Base-by-base conservation (phyloP, 2,329 filamentous ascomycete genomes). In the Aureobasidium sp. region DNA sequence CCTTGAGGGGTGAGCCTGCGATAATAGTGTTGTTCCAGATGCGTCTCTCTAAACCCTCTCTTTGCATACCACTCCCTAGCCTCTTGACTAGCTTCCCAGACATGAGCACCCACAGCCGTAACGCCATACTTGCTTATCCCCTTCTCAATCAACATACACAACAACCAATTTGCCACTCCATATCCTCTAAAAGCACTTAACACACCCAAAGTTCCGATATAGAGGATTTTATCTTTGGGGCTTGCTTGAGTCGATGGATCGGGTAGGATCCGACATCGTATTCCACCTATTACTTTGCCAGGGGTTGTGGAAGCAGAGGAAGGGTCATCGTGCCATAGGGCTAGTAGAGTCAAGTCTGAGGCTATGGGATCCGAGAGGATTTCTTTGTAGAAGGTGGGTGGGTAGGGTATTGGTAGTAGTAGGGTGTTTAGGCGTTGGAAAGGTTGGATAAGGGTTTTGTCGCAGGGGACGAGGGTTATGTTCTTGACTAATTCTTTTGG, bases 21-120 rank as follows among this genome's bases (percentile, higher is more conserved):
- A 71, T 87, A 87, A 69, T 87, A 87, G 3, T 75, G 78, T 55
- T 81, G 76, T 47, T 85, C 78, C 57, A 78, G 73, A 2, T 75
- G 76, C 20, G 80, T 74, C 44, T 82, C 76, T 64, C 75, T 75
- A 64, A 87, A 87, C 0, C 81, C 83, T 5, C 84, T 76, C 64
- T 81, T 80, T 48, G 71, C 69, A 73, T 87, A 87, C 85, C 85
- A 87, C 52, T 78, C 76, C 65, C 85, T 67, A 0, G 78, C 85
- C 53, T 85, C 83, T 20, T 79, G 76, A 62, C 87, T 87, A 26
- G 79, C 80, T 66, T 85, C 83, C 78, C 86, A 87, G 0, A 87
- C 84, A 71, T 87, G 85, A 12, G 85, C 85, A 2, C 81, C 84
- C 23, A 87, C 78, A 15, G 74, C 76, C 12, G 71, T 72, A 29